Evolutionary conservation across 106 monocot genomes (phyloP), one percentile per base, ranked within the genome.

Genomic region (Acanthochlamys bracteata): DNA sequence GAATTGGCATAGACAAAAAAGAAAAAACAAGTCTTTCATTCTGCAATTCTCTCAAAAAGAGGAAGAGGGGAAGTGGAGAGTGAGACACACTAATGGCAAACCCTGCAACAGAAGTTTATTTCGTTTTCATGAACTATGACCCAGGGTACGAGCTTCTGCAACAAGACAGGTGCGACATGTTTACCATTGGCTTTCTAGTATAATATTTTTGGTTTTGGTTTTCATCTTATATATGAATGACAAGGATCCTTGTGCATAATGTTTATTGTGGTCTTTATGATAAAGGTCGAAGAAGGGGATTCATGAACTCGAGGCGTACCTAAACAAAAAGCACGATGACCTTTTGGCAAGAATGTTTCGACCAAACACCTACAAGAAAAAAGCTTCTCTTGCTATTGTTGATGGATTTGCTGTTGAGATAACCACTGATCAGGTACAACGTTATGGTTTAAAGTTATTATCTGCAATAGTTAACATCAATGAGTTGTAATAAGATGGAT

Each of bases 331-430:
- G 80, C 93, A 93, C 47, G 74, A 81, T 55, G 67, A 63, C 71
- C n/a, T 93, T 51, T 84, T 93, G 6, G 75, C 70, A 11, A 79
- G 69, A 67, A 26, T 83, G 21, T 67, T 93, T 19, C 70, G 22
- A 21, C 75, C 77, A 27, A 74, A 83, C 46, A 70, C 80, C 64
- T 93, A 93, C 74, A 75, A 49, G 78, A 93, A 93, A 76, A 85
- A 56, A 52, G 73, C 78, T 11, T 93, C 93, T 16, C 16, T 93
- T 51, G 85, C 82, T 39, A 89, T 93, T 53, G 82, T 93, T 33
- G 93, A 93, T 68, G 88, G 83, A 11, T 93, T 93, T 26, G 73
- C 93, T 21, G 93, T 89, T 0, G 89, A 93, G 68, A 82, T 89
- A 62, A 86, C 79, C 22, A 71, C 83, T 63, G 24, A 76, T 0